Base-by-base conservation (phyloP, 2,329 filamentous ascomycete species). In the Diaporthe caulivora region DNA sequence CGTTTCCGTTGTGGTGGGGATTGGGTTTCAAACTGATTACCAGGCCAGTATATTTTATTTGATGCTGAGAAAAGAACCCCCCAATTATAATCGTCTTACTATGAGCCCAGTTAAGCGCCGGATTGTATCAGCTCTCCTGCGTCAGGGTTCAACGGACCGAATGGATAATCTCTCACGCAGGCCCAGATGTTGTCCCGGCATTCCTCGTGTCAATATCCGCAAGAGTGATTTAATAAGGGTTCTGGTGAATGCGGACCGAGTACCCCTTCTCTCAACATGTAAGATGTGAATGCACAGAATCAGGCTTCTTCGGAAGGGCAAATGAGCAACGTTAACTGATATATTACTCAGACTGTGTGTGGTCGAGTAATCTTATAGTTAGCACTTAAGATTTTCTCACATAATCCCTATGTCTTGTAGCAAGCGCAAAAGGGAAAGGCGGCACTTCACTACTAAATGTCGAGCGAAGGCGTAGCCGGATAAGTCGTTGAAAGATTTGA, bases 11-110 rank as follows among this genome's bases (percentile, higher is more conserved):
- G 60, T 49, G 29, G 13, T 26, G 26, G 4, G 9, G 62, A 31
- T 21, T 21, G 31, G 29, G 62, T 65, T 65, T 65, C 62, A 51
- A 31, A 65, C 0, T 51, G 44, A 65, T 51, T n/a, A 51, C 44
- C 9, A 51, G 29, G 31, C 18, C 62, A 34, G 11, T 40, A 51
- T 51, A 37, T 7, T 9, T 7, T 31, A 4, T 37, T 24, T 37
- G 29, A 3, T 31, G 1, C 26, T 49, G 37, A 51, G 34, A n/a
- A 17, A 5, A 21, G 11, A 3, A 26, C 1, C 15, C 24, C 26
- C 37, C 37, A 8, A 40, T 40, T 37, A 65, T 47, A 24, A 34
- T 24, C 17, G 31, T 2, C 21, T 6, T 24, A 17, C 29, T n/a
- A 3, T 17, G 10, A 21, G 3, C n/a, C n/a, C n/a, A n/a, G 34